Evolutionary conservation across 2,329 filamentous ascomycete genomes (phyloP).

Genomic region (Aureobasidium leucospermi): DNA sequence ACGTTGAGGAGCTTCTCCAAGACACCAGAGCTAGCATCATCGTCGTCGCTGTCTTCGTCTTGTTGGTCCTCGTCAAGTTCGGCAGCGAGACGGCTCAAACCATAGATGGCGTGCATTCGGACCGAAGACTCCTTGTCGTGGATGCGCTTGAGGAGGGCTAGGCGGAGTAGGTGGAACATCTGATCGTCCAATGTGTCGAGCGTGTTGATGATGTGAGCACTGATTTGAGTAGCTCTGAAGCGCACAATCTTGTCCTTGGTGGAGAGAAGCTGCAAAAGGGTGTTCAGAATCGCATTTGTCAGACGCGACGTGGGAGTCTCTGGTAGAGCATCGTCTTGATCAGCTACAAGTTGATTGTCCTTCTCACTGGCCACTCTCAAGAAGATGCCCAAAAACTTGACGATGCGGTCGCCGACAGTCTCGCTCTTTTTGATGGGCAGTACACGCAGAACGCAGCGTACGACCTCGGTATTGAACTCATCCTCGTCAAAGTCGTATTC

Average conservation of each 20-base stretch:
- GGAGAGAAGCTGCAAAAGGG: conserved; percentile 66
- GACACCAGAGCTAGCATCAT: conserved; percentile 57
- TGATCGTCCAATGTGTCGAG: conserved; percentile 89
- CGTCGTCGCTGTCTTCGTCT: conserved; percentile 59
- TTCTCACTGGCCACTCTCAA: conserved; percentile 61
- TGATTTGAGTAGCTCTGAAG: conserved; percentile 81
- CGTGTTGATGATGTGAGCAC: conserved; percentile 86
- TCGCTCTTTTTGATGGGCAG: conserved; percentile 90
- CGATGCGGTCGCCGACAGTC: conserved; percentile 72
- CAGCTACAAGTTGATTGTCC: conserved; percentile 57
- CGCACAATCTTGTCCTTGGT: conserved; percentile 90
- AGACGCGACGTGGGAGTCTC: conserved; percentile 82
- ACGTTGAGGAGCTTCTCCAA: conserved; percentile 79
- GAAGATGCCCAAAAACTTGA: conserved; percentile 84
- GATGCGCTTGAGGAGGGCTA: conserved; percentile 74
- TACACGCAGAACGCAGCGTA: conserved; percentile 71
- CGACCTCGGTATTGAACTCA: conserved; percentile 81
- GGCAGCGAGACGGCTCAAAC: conserved; percentile 72
- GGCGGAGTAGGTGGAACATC: conserved; percentile 72
- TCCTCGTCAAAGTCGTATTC: conserved; percentile 69
- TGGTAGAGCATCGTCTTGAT: conserved; percentile 61
- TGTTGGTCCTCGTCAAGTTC: conserved; percentile 60
- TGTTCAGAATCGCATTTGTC: conserved; percentile 64
- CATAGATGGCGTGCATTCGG: conserved; percentile 83
- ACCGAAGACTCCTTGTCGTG: conserved; percentile 93